phyloP scores from a whole-genome alignment of 2,329 filamentous ascomycete genomes.

The Ascocoryne sarcoides region DNA sequence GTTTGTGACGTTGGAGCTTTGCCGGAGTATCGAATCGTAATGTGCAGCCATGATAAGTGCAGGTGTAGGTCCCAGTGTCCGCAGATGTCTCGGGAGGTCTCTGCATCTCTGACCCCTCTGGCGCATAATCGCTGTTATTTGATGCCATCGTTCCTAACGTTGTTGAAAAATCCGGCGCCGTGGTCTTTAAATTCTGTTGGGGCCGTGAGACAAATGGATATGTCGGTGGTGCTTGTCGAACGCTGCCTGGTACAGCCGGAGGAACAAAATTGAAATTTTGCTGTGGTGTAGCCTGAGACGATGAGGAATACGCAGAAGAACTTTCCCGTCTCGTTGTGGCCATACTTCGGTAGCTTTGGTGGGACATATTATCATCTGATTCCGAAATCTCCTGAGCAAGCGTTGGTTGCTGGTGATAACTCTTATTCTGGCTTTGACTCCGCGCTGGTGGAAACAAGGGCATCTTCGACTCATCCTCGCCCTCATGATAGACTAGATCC shows the following conservation, averaged over 20 bases:
- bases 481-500: conserved; percentile 72
- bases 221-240: conserved; percentile 25
- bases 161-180: conserved; percentile 25
- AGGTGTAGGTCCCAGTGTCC: conserved; percentile 86
- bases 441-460: conserved; percentile 61
- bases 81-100: conserved; percentile 57
- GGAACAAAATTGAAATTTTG: conserved; percentile 38
- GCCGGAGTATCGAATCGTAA: conserved; percentile 80
- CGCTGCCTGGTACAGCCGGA: conserved; percentile 28
- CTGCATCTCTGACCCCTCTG: conserved; percentile 21
- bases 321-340: conserved; percentile 33
- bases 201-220: conserved; percentile 27
- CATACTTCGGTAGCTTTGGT: conserved; percentile 35
- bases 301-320: conserved; percentile 26
- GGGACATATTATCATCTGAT: conserved; percentile 30
- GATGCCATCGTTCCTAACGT: conserved; percentile 34
- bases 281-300: conserved; percentile 23
- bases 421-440: conserved; percentile 33
- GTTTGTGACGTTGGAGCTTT: conserved; percentile 89
- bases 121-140: conserved; percentile 30
- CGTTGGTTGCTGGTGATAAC: conserved; percentile 21
- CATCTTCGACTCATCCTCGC: conserved; percentile 59
- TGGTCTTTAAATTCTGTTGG: conserved; percentile 21
- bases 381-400: conserved; percentile 23
- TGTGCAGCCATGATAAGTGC: conserved; percentile 87